Percentiles rank a stretch among this genome's conserved stretches.
phyloP scores from a whole-genome alignment of 1,284 basidiomycete genomes.

The Exobasidium cylindrosporum region DNA sequence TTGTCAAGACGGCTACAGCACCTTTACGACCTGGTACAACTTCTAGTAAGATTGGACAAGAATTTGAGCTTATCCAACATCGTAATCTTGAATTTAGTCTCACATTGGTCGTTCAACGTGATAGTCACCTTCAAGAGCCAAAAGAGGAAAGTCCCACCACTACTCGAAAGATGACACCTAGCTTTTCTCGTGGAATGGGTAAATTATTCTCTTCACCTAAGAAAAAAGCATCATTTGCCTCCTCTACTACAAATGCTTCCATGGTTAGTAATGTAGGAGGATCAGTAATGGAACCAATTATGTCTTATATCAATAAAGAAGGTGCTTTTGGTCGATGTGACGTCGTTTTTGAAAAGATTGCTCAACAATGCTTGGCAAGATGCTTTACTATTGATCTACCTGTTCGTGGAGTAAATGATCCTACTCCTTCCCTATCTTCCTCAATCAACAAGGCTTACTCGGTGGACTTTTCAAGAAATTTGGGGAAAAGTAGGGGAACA shows the following conservation, averaged over 20 bases:
- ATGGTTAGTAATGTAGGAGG: neutral
- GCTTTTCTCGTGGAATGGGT: slow-evolving; percentile 35
- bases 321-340: slow-evolving; percentile 45
- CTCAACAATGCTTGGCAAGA: slow-evolving; percentile 34
- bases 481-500: slow-evolving; percentile 40
- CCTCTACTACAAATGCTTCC: slow-evolving; percentile 1
- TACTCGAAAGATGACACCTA: slow-evolving; percentile 31
- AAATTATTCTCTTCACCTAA: slow-evolving; percentile 46
- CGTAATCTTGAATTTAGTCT: slow-evolving; percentile 50
- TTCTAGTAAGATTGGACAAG: slow-evolving; percentile 72
- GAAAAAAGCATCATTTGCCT: slow-evolving; percentile 26
- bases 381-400: slow-evolving; percentile 45
- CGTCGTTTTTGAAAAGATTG: slow-evolving; percentile 44
- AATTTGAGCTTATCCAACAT: slow-evolving; percentile 68
- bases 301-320: slow-evolving; percentile 43
- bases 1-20: slow-evolving; percentile 83
- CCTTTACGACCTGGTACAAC: slow-evolving; percentile 63
- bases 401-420: slow-evolving; percentile 38
- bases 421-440: slow-evolving; percentile 21
- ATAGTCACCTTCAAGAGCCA: slow-evolving; percentile 34
- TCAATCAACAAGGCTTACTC: slow-evolving; percentile 15
- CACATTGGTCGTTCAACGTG: slow-evolving; percentile 46
- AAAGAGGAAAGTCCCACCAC: slow-evolving; percentile 19
- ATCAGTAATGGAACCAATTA: slow-evolving; percentile 30
- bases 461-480: slow-evolving; percentile 36